Conservation (phyloP, 306 rosid genomes). For the Inga leiocalycina region DNA sequence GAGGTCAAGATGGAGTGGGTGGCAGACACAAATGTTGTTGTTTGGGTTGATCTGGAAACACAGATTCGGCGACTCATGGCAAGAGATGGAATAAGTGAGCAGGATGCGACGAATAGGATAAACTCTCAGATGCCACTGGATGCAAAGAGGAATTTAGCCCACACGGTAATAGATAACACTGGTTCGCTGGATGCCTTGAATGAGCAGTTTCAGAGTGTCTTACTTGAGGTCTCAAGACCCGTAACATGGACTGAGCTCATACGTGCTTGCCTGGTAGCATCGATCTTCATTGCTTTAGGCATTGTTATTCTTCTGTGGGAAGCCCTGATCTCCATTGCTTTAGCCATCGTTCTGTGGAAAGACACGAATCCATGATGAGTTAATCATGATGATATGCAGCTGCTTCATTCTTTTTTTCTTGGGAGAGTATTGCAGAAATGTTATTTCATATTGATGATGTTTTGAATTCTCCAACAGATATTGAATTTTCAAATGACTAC, state of each 20-base stretch:
- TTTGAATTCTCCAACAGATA: not conserved
- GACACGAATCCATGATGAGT: too few relatives aligned
- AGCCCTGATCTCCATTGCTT: too few relatives aligned
- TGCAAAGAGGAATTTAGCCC: slow-evolving; percentile 61
- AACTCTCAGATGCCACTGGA: slow-evolving; percentile 84
- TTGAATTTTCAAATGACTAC: not conserved
- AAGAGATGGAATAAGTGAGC: slow-evolving; percentile 61
- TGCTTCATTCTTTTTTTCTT: slow-evolving; percentile 1
- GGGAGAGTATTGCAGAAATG: not conserved
- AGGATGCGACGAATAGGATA: slow-evolving; percentile 64
- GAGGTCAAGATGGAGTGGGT: slow-evolving; percentile 81
- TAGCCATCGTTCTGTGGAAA: too few relatives aligned
- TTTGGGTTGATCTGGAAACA: slow-evolving; percentile 86
- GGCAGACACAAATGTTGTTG: slow-evolving; percentile 79
- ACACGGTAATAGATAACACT: slow-evolving; percentile 71
- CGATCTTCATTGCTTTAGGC: slow-evolving; percentile 36
- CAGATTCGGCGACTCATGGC: slow-evolving; percentile 69
- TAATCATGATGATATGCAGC: slow-evolving; percentile 35
- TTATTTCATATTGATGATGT: not conserved
- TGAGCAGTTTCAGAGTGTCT: slow-evolving; percentile 59
- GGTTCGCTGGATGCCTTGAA: slow-evolving; percentile 73
- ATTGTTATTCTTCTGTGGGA: too few relatives aligned
- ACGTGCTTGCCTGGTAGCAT: slow-evolving; percentile 71
- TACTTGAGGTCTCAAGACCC: slow-evolving; percentile 61
- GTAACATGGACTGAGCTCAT: slow-evolving; percentile 72